A percentile compares a stretch with the other conserved stretches of the same genome.
Evolutionary conservation across 2,329 filamentous ascomycete genomes (phyloP).

Genomic region (Colletotrichum eremochloae): DNA sequence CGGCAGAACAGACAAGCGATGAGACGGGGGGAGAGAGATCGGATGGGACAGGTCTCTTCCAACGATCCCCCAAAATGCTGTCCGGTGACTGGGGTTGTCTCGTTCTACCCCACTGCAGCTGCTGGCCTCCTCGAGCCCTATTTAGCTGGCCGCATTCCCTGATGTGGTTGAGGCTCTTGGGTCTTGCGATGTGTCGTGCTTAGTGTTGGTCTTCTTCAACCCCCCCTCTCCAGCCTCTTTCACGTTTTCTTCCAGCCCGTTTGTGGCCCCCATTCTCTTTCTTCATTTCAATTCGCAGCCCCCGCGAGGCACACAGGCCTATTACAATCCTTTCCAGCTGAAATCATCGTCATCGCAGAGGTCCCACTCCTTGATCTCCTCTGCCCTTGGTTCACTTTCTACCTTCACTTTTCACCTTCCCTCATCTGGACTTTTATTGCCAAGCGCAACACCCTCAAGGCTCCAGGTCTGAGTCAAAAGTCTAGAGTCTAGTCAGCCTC

Average conservation of each 20-base stretch:
- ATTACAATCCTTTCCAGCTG: constrained; percentile 34
- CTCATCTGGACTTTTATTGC: constrained; percentile 19
- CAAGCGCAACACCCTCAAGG: constrained; percentile 10
- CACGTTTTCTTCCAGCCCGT: constrained; percentile 28
- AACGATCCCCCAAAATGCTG: constrained; percentile 30
- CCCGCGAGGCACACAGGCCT: constrained; percentile 25
- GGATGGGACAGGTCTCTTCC: constrained; percentile 13
- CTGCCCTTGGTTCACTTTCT: constrained; percentile 3
- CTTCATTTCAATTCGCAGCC: constrained; percentile 20
- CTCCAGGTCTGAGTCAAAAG: constrained; percentile 10
- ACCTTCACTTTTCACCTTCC: constrained; percentile 21
- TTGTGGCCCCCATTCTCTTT: constrained; percentile 28
- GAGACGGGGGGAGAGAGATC: constrained; percentile 9
- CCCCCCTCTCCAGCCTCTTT: constrained; percentile 29
- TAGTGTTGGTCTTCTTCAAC: constrained; percentile 11
- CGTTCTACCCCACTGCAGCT: neutral
- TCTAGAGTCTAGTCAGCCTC: constrained; percentile 17
- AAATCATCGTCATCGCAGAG: constrained; percentile 31
- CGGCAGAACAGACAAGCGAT: constrained; percentile 25
- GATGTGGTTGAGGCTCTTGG: constrained; percentile 33
- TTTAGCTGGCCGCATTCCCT: constrained; percentile 42
- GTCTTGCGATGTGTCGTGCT: constrained; percentile 16
- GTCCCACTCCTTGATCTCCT: constrained; percentile 28
- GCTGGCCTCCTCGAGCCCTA: constrained; percentile 20
- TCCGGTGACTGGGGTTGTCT: constrained; percentile 21